Evolutionary conservation across 345 rosid genomes (phyloP).

Genomic region (Eucalyptus erythrocorys): DNA sequence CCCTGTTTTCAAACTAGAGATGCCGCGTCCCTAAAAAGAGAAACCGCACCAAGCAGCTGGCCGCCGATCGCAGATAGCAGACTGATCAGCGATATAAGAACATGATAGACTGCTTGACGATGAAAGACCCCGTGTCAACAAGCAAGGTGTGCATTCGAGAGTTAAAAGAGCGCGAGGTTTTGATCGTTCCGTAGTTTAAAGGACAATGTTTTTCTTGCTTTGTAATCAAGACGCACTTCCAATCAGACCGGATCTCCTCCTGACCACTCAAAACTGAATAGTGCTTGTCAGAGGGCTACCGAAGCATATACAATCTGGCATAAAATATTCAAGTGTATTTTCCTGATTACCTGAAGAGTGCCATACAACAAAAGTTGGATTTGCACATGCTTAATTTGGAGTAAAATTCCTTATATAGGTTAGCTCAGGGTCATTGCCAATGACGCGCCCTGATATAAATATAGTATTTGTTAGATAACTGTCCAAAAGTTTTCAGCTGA

Average conservation of each 20-base stretch:
- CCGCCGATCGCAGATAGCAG: not conserved
- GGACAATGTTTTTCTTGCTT: not conserved
- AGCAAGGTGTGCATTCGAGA: not conserved
- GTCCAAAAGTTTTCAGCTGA: not conserved
- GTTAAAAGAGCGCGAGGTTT: not conserved
- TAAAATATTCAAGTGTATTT: not conserved
- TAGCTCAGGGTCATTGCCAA: not conserved
- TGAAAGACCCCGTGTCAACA: not conserved
- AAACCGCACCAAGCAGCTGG: not conserved
- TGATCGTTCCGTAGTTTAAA: not conserved
- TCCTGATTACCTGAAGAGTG: not conserved
- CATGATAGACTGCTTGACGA: not conserved
- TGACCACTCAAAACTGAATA: not conserved
- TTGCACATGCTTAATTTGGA: not conserved
- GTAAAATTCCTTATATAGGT: not conserved
- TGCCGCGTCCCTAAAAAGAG: not conserved
- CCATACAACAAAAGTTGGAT: not conserved
- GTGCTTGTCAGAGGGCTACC: not conserved
- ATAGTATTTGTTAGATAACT: not conserved
- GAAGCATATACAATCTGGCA: too few relatives aligned
- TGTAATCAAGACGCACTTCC: not conserved
- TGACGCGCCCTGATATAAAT: not conserved
- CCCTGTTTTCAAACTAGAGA: not conserved
- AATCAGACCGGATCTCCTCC: not conserved
- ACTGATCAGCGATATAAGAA: not conserved